A percentile compares a stretch with the other conserved stretches of the same genome.
These are phyloP conservation scores for Pseudocercospora pini-densiflorae DNA, from an alignment of 2,329 filamentous ascomycete genomes.

Conservation along the genomic window DNA sequence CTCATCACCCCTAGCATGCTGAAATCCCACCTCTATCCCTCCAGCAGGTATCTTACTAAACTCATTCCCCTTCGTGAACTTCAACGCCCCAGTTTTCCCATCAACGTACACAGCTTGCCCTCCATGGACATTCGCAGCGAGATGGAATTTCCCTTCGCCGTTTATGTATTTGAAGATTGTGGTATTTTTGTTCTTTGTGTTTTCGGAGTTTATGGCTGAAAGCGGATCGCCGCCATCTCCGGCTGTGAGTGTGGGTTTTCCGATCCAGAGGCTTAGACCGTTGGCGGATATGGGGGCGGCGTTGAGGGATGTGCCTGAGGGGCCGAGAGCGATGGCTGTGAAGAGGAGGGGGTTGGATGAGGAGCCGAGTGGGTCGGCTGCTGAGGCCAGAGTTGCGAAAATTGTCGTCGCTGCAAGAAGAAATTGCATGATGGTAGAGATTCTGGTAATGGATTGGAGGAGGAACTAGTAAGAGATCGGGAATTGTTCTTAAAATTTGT, in stretches of 20 bases:
- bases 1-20: not conserved
- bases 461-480: no score
- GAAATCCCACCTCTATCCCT: not conserved
- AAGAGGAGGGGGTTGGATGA: not conserved
- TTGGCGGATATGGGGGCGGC: slow-evolving; percentile 7
- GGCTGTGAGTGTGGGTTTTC: not conserved
- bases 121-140: not conserved
- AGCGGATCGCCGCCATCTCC: not conserved
- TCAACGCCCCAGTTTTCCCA: not conserved
- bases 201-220: not conserved
- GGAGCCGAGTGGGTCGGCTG: not conserved
- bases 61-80: not conserved
- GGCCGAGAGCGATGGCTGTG: not conserved
- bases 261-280: not conserved
- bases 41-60: not conserved
- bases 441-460: no score
- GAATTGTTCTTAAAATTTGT: no score
- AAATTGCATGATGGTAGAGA: not conserved
- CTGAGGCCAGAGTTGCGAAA: not conserved
- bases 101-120: slow-evolving; percentile 2
- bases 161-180: slow-evolving; percentile 9
- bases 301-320: slow-evolving; percentile 1
- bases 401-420: not conserved
- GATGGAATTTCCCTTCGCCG: not conserved
- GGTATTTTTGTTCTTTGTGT: slow-evolving; percentile 6